These are phyloP conservation scores for Sugiyamaella japonica DNA, from an alignment of 1,139 yeast genomes.

Conservation along the genomic window DNA sequence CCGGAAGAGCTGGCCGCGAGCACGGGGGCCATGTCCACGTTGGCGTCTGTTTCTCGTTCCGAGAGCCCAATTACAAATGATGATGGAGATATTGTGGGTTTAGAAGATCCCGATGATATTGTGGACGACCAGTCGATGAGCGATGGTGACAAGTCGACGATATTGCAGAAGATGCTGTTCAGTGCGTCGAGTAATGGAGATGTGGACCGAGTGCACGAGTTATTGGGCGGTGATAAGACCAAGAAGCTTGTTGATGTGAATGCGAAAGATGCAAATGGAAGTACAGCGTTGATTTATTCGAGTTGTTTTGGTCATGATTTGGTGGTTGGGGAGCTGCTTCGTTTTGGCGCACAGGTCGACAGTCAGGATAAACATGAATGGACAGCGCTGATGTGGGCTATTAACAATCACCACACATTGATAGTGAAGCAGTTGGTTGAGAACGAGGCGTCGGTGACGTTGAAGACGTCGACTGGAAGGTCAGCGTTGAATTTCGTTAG, in stretches of 20 bases:
- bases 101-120: conserved; percentile 31
- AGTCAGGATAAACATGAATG: conserved; percentile 44
- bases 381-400: conserved; percentile 52
- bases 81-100: conserved; percentile 3
- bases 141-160: conserved; percentile 27
- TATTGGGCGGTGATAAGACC: conserved; percentile 34
- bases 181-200: conserved; percentile 43
- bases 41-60: conserved; percentile 1
- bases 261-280: conserved; percentile 42
- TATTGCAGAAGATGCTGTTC: conserved; percentile 35
- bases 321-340: conserved; percentile 42
- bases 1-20: not conserved
- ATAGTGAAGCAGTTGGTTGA: conserved; percentile 42
- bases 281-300: conserved; percentile 44
- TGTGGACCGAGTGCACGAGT: conserved; percentile 33
- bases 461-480: conserved; percentile 40
- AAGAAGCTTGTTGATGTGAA: conserved; percentile 37
- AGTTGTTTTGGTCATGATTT: conserved; percentile 45
- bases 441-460: conserved; percentile 39
- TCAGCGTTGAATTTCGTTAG: conserved; percentile 43
- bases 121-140: conserved; percentile 28
- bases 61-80: conserved; percentile 3
- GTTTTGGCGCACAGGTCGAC: conserved; percentile 43
- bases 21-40: not conserved
- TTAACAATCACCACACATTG: conserved; percentile 42